Evolutionary conservation across 495 filamentous ascomycete genomes (phyloP).

Genomic region (Penicillium turbatum): DNA sequence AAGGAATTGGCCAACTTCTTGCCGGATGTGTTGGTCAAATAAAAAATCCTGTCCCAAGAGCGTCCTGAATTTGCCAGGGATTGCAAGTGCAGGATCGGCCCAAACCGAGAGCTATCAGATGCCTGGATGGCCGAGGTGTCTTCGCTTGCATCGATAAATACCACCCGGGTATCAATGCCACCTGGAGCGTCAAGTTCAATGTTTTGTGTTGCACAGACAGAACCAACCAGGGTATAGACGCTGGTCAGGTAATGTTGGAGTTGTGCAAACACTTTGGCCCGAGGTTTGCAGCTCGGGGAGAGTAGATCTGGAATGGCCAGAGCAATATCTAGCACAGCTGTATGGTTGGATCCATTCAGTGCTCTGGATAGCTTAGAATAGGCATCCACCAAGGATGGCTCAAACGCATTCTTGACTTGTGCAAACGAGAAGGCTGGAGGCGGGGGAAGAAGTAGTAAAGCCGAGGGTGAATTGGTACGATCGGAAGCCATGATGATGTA

Average conservation of each 20-base stretch:
- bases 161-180: slow-evolving; percentile 71
- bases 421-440: slow-evolving; percentile 39
- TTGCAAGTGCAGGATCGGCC: slow-evolving; percentile 60
- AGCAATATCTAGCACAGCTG: slow-evolving; percentile 43
- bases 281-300: slow-evolving; percentile 37
- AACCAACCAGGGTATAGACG: slow-evolving; percentile 72
- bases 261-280: slow-evolving; percentile 54
- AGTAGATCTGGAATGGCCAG: slow-evolving; percentile 39
- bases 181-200: slow-evolving; percentile 62
- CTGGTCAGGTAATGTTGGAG: slow-evolving; percentile 68
- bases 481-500: slow-evolving; percentile 30
- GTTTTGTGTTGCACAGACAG: slow-evolving; percentile 57
- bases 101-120: slow-evolving; percentile 37
- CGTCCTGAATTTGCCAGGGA: slow-evolving; percentile 61
- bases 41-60: slow-evolving; percentile 68
- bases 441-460: slow-evolving; percentile 46
- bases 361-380: slow-evolving; percentile 26
- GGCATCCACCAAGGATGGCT: slow-evolving; percentile 32
- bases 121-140: background rate
- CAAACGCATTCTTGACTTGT: slow-evolving; percentile 40
- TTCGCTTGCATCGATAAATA: slow-evolving; percentile 55
- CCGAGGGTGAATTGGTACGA: slow-evolving; percentile 25
- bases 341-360: slow-evolving; percentile 26
- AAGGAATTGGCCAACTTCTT: slow-evolving; percentile 35
- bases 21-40: slow-evolving; percentile 57